A percentile compares a stretch with the other conserved stretches of the same genome.
Evolutionary conservation across 148 eudicot species (phyloP).

Genomic region (Camellia granthamiana): DNA sequence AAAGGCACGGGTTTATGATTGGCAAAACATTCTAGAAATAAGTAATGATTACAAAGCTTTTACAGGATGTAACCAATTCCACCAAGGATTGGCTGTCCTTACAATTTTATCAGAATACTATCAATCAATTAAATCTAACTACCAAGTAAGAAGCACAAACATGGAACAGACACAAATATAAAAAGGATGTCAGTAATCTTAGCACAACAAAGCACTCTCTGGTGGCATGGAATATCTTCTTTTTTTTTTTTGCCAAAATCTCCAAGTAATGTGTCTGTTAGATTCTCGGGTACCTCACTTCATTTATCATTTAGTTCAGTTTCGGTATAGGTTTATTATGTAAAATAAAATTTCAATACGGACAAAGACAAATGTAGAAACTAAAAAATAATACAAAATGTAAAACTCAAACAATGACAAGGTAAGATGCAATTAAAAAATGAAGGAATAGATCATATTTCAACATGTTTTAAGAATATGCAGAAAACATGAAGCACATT

Average conservation of each 20-base stretch:
- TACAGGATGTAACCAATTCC: not conserved
- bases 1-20: not conserved
- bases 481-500: not conserved
- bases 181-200: too few relatives aligned
- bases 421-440: not conserved
- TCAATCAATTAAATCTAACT: not conserved
- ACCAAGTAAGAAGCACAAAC: not conserved
- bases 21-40: not conserved
- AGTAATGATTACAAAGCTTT: not conserved
- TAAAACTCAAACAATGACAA: not conserved
- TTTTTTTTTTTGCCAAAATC: not conserved
- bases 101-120: not conserved
- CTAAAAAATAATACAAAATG: not conserved
- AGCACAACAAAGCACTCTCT: too few relatives aligned
- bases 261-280: not conserved
- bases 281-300: not conserved
- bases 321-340: not conserved
- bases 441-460: not conserved
- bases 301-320: not conserved
- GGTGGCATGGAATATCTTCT: too few relatives aligned
- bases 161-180: too few relatives aligned
- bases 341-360: not conserved
- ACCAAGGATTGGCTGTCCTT: not conserved
- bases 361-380: not conserved
- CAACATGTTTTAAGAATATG: not conserved